Evolutionary conservation across 2,329 filamentous ascomycete genomes (phyloP).

Genomic region (Fusarium luffae): DNA sequence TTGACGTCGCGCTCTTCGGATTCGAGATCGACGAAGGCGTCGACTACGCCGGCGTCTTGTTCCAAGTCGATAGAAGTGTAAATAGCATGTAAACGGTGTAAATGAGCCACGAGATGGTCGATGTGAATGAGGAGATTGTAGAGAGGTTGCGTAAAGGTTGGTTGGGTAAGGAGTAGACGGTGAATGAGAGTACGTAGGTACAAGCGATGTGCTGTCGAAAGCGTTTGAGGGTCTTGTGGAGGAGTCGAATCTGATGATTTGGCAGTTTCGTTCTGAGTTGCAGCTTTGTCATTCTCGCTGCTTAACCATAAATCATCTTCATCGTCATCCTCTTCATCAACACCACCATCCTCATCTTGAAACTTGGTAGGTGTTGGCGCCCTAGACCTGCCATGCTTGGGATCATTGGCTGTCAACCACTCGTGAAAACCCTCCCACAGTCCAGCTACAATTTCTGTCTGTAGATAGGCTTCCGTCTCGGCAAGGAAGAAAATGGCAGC

Average conservation of each 20-base stretch:
- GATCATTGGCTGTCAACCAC: slow-evolving; percentile 71
- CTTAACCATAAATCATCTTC: slow-evolving; percentile 48
- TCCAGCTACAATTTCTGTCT: slow-evolving; percentile 85
- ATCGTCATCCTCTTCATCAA: slow-evolving; percentile 26
- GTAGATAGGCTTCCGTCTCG: slow-evolving; percentile 87
- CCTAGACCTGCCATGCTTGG: slow-evolving; percentile 42
- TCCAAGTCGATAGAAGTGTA: slow-evolving; percentile 85
- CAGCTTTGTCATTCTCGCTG: slow-evolving; percentile 18
- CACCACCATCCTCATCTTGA: slow-evolving; percentile 11
- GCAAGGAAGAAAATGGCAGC: slow-evolving; percentile 90
- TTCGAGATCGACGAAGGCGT: slow-evolving; percentile 76
- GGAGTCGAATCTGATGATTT: slow-evolving; percentile 38
- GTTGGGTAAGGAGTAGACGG: slow-evolving; percentile 73
- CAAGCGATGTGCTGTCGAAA: slow-evolving; percentile 80
- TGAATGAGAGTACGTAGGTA: slow-evolving; percentile 78
- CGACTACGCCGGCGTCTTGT: slow-evolving; percentile 82
- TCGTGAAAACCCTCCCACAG: slow-evolving; percentile 82
- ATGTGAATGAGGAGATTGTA: slow-evolving; percentile 76
- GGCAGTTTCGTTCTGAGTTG: slow-evolving; percentile 35
- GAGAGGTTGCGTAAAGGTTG: slow-evolving; percentile 71
- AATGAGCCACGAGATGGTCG: slow-evolving; percentile 83
- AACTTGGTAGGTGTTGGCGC: slow-evolving; percentile 41
- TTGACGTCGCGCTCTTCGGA: slow-evolving; percentile 78
- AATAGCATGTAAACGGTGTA: slow-evolving; percentile 78
- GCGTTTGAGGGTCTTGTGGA: slow-evolving; percentile 82